These are phyloP conservation scores for Jackrogersella multiformis DNA, from an alignment of 495 filamentous ascomycete species.

Conservation along the genomic window DNA sequence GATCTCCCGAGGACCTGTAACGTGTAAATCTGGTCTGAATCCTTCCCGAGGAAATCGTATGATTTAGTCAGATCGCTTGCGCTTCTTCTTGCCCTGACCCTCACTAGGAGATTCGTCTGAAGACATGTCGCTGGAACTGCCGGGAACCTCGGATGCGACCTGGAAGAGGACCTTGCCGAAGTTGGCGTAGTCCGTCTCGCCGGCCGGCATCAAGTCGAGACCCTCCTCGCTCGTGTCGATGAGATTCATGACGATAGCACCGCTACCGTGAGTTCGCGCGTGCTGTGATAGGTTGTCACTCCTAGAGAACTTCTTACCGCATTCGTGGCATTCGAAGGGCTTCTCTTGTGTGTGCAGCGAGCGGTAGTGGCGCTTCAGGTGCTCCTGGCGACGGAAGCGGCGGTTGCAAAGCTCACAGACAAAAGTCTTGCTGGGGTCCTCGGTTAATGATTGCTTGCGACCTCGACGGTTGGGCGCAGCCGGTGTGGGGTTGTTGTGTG, in stretches of 20 bases:
- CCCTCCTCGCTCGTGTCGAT: conserved; percentile 69
- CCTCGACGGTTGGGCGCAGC: conserved; percentile 88
- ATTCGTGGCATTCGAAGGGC: conserved; percentile 96
- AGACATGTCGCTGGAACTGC: conserved; percentile 63
- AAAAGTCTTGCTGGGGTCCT: conserved; percentile 98
- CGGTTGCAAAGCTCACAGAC: conserved; percentile 95
- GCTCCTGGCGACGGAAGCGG: conserved; percentile 97
- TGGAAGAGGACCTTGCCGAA: conserved; percentile 81
- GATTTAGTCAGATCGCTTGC: conserved; percentile 70
- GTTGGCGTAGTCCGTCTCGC: conserved; percentile 67
- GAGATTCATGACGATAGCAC: conserved; percentile 88
- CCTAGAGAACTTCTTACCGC: conserved; percentile 98
- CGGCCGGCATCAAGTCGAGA: conserved; percentile 56
- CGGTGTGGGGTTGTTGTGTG: conserved; percentile 55
- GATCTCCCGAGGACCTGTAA: conserved; percentile 15
- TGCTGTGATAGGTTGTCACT: conserved; percentile 98
- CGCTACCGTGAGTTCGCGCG: conserved; percentile 89
- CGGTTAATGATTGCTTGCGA: conserved; percentile 97
- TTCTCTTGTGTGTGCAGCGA: conserved; percentile 99
- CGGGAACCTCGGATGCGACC: conserved; percentile 72
- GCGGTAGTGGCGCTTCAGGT: conserved; percentile 98
- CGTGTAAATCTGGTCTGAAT: conserved; percentile 26
- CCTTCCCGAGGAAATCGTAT: conserved; percentile 17
- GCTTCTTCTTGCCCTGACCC: conserved; percentile 72
- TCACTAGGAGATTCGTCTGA: conserved; percentile 64